phyloP scores from a whole-genome alignment of 2,329 filamentous ascomycete species.

The Rhexocercosporidium sp. region DNA sequence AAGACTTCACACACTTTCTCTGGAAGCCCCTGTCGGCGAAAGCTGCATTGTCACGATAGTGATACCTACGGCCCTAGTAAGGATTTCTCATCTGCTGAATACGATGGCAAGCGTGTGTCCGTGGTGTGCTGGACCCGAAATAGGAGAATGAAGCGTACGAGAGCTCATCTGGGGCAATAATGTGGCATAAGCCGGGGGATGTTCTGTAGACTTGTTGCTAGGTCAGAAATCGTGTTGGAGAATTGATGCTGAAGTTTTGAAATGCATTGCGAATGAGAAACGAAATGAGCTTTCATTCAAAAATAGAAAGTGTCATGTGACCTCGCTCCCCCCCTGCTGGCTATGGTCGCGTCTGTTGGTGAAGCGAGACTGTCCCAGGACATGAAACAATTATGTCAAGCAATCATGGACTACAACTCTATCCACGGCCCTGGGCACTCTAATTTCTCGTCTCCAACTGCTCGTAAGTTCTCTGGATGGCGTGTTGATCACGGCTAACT shows the following conservation, averaged over 20 bases:
- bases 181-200: neutral
- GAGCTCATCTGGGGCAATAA: no score
- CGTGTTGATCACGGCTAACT: conserved; percentile 12
- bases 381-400: conserved; percentile 16
- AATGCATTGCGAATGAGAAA: neutral
- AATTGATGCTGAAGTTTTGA: neutral
- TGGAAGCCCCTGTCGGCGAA: neutral
- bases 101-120: conserved; percentile 7
- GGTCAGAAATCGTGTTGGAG: neutral
- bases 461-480: conserved; percentile 30
- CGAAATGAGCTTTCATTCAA: conserved; percentile 1
- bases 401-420: conserved; percentile 61
- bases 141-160: neutral
- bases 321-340: neutral
- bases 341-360: neutral
- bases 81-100: conserved; percentile 4
- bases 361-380: neutral
- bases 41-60: conserved; percentile 16
- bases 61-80: neutral
- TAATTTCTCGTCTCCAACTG: conserved; percentile 54
- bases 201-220: neutral
- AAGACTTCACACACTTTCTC: neutral
- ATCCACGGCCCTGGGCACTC: conserved; percentile 65
- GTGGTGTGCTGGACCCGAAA: neutral
- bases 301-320: neutral